phyloP scores from a whole-genome alignment of 73 alveolate genomes.

The Breviolum minutum region DNA sequence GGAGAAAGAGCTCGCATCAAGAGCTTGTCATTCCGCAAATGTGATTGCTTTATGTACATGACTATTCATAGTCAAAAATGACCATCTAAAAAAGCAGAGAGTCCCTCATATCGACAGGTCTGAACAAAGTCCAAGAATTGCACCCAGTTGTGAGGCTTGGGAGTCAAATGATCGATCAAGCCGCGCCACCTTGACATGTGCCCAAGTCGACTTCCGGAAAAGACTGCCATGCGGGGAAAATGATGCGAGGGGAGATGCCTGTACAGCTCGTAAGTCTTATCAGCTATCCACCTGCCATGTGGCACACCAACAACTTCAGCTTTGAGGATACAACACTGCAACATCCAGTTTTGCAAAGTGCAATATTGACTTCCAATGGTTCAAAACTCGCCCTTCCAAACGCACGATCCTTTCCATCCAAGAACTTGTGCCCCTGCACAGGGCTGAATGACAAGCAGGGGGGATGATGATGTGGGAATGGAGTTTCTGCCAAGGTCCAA shows the following conservation, averaged over 20 bases:
- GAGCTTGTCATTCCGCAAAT: too few species aligned
- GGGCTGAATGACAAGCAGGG: not conserved
- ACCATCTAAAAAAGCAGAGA: too few species aligned
- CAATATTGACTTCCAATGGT: not conserved
- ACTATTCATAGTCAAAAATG: too few species aligned
- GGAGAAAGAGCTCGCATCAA: too few species aligned
- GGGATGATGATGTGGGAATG: not conserved
- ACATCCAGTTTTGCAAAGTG: not conserved
- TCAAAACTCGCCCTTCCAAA: not conserved
- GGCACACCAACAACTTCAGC: not conserved
- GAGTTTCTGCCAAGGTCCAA: not conserved
- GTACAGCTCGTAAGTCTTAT: constrained; percentile 79
- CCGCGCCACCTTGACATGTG: constrained; percentile 65
- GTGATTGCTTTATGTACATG: too few species aligned
- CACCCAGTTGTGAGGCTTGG: constrained; percentile 92
- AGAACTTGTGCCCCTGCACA: constrained; percentile 74
- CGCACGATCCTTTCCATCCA: constrained; percentile 85
- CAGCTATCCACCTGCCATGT: constrained; percentile 78
- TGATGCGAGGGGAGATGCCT: not conserved
- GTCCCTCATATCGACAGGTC: too few species aligned
- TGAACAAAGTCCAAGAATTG: not conserved
- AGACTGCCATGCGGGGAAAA: too few species aligned
- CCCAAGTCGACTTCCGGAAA: not conserved
- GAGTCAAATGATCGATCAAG: constrained; percentile 81
- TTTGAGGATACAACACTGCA: not conserved